Conservation (phyloP, 106 monocot genomes). For the Dendrobium chrysotoxum region DNA sequence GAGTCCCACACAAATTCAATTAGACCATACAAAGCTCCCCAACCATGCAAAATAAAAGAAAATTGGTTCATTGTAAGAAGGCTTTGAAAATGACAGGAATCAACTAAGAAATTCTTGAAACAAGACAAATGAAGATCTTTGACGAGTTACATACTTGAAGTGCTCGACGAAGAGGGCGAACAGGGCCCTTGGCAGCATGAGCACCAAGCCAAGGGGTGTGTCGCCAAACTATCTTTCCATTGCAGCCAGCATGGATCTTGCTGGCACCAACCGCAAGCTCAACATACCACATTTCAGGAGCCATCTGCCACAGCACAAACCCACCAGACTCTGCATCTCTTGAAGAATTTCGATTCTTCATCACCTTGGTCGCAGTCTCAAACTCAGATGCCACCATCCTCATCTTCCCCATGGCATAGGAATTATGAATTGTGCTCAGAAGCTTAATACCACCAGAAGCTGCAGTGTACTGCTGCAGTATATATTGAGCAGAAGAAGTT, state of each 20-base stretch:
- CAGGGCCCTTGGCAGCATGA: conserved; percentile 52
- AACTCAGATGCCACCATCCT: conserved; percentile 78
- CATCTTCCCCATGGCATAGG: conserved; percentile 50
- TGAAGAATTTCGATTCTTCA: conserved; percentile 37
- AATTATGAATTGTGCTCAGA: conserved; percentile 43
- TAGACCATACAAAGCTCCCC: no score
- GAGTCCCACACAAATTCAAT: background rate
- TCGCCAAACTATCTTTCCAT: conserved; percentile 55
- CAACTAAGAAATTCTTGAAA: background rate
- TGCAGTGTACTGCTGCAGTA: conserved; percentile 53
- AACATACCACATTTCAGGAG: conserved; percentile 60
- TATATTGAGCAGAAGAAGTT: conserved; percentile 61
- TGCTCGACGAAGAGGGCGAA: conserved; percentile 51
- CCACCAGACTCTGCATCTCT: conserved; percentile 30
- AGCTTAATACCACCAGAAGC: conserved; percentile 54
- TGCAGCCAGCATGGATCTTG: conserved; percentile 57
- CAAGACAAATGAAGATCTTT: background rate
- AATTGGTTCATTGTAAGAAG: no score
- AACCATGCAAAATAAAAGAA: no score
- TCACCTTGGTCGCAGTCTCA: conserved; percentile 37
- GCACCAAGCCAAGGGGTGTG: conserved; percentile 63
- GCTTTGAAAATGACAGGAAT: no score
- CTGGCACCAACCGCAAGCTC: conserved; percentile 58
- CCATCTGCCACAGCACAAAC: conserved; percentile 72
- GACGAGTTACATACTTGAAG: conserved; percentile 37